These are phyloP conservation scores for Vigna nakashimae DNA, from an alignment of 306 rosid genomes.

Conservation along the genomic window DNA sequence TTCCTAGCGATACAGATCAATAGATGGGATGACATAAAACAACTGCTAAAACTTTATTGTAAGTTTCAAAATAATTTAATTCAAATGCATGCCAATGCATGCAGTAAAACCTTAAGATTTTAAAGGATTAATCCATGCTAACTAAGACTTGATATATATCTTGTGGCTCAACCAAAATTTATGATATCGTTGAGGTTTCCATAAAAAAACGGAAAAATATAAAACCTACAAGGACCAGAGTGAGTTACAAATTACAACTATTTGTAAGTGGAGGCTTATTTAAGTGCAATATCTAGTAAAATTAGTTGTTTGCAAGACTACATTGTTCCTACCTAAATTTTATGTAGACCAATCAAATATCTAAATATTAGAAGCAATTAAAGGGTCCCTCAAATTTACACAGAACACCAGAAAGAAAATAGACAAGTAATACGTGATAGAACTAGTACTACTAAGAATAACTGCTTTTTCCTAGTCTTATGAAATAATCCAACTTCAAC, in stretches of 20 bases:
- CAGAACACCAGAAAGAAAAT: constrained; percentile 29
- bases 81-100: background rate
- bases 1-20: constrained; percentile 61
- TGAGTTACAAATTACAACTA: constrained; percentile 22
- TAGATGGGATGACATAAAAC: constrained; percentile 22
- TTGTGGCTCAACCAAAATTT: constrained; percentile 5
- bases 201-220: background rate
- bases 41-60: constrained; percentile 5
- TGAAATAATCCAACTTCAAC: constrained; percentile 24
- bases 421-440: constrained; percentile 7
- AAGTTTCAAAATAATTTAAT: constrained; percentile 5
- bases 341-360: background rate
- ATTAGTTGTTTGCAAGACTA: constrained; percentile 12
- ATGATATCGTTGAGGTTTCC: background rate
- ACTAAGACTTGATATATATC: constrained; percentile 9
- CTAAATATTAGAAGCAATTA: constrained; percentile 22
- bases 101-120: constrained; percentile 1
- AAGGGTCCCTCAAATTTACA: background rate
- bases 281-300: constrained; percentile 6
- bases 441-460: background rate
- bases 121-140: constrained; percentile 19
- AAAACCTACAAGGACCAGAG: background rate
- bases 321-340: background rate
- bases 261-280: background rate
- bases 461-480: constrained; percentile 4